These are phyloP conservation scores for Prunus campanulata DNA, from an alignment of 306 rosid species.

Conservation along the genomic window DNA sequence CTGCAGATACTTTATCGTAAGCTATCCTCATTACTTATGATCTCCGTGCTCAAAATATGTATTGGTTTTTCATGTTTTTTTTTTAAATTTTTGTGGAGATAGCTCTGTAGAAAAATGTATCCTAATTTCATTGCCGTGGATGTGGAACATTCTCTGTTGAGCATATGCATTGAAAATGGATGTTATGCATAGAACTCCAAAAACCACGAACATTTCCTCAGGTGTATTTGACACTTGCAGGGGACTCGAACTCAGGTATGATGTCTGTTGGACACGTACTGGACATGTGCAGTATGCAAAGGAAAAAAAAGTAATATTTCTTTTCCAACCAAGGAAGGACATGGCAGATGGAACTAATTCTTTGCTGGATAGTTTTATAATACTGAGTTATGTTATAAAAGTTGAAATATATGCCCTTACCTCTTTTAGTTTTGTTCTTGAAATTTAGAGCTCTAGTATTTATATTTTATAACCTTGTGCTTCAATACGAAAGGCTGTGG, in stretches of 20 bases:
- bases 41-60: slow-evolving; percentile 15
- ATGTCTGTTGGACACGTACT: neutral
- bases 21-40: slow-evolving; percentile 27
- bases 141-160: neutral
- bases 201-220: neutral
- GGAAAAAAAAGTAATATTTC: neutral
- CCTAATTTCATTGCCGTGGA: neutral
- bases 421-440: neutral
- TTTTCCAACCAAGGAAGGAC: neutral
- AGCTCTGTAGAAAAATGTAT: neutral
- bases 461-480: neutral
- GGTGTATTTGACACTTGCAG: neutral
- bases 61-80: neutral
- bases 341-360: neutral
- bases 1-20: slow-evolving; percentile 76
- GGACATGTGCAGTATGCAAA: neutral
- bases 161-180: neutral
- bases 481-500: neutral
- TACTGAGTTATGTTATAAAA: neutral
- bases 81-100: neutral
- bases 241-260: neutral
- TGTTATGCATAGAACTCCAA: neutral
- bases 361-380: neutral
- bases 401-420: neutral
- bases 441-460: neutral